A percentile compares a stretch with the other conserved stretches of the same genome.
Conservation (phyloP, 768 basidiomycete species). For the Tricholoma sp. region DNA sequence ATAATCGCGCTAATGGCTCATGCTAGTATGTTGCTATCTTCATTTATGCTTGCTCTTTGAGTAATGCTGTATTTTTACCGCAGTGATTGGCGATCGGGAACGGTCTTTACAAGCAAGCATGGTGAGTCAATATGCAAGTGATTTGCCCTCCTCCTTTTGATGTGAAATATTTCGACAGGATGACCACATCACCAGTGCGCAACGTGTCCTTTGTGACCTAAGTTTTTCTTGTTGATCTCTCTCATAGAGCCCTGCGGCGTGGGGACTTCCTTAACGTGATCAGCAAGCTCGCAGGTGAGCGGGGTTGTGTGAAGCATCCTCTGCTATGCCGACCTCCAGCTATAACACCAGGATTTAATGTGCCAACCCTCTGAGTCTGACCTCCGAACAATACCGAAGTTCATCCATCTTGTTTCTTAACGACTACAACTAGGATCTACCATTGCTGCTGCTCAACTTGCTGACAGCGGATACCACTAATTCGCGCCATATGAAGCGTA, state of each 20-base stretch:
- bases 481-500: too few species aligned
- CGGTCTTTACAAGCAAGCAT: conserved; percentile 45
- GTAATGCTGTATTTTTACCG: too few species aligned
- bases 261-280: conserved; percentile 79
- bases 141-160: neutral
- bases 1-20: conserved; percentile 99
- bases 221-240: conserved; percentile 4
- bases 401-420: too few species aligned
- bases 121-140: conserved; percentile 19
- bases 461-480: too few species aligned
- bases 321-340: conserved; percentile 16
- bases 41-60: neutral
- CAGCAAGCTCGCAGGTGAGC: conserved; percentile 71
- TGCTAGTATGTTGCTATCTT: conserved; percentile 62
- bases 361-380: neutral
- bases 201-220: neutral
- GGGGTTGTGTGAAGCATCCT: too few species aligned
- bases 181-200: conserved; percentile 77
- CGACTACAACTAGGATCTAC: too few species aligned
- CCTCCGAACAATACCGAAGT: neutral
- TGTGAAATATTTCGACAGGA: conserved; percentile 31
- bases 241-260: conserved; percentile 70
- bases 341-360: conserved; percentile 22
- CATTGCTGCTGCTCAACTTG: too few species aligned
- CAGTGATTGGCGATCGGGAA: conserved; percentile 64